Conservation (phyloP, 2,329 filamentous ascomycete species). For the Xylariomycetidae sp. region DNA sequence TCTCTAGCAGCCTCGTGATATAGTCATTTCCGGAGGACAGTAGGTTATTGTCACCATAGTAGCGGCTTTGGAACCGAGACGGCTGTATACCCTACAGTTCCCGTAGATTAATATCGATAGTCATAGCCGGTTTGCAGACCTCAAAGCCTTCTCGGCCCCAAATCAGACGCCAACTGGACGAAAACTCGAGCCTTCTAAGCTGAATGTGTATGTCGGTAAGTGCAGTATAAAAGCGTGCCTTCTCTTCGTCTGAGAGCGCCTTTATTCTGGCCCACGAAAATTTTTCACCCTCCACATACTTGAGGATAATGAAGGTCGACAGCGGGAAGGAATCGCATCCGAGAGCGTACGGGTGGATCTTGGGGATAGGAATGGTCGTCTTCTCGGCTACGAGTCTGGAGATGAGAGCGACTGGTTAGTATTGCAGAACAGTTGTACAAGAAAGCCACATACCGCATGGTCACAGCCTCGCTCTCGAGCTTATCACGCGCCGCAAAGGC, state of each 20-base stretch:
- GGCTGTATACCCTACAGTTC: constrained; percentile 4
- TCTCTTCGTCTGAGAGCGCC: constrained; percentile 12
- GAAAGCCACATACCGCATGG: constrained; percentile 9
- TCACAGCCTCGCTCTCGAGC: constrained; percentile 15
- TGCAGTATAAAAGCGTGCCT: constrained; percentile 9
- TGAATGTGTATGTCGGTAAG: constrained; percentile 18
- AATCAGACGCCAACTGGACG: constrained; percentile 10
- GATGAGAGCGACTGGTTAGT: constrained; percentile 1
- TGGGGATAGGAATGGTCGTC: constrained; percentile 19
- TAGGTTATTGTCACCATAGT: background rate
- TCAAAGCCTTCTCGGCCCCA: constrained; percentile 4
- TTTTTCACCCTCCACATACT: constrained; percentile 15
- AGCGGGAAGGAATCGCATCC: constrained; percentile 11
- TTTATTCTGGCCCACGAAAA: constrained; percentile 9
- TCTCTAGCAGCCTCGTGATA: too few relatives aligned
- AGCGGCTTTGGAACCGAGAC: constrained; percentile 1
- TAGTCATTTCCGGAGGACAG: too few relatives aligned
- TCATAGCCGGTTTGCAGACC: constrained; percentile 8
- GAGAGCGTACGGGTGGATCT: constrained; percentile 13
- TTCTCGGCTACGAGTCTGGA: constrained; percentile 11
- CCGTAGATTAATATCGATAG: constrained; percentile 7
- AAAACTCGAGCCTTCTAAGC: constrained; percentile 14
- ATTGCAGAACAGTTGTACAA: background rate
- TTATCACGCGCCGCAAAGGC: constrained; percentile 14
- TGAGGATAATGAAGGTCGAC: constrained; percentile 18